Base-by-base conservation (phyloP, 2,329 filamentous ascomycete genomes). In the Aspergillus pseudotamarii region DNA sequence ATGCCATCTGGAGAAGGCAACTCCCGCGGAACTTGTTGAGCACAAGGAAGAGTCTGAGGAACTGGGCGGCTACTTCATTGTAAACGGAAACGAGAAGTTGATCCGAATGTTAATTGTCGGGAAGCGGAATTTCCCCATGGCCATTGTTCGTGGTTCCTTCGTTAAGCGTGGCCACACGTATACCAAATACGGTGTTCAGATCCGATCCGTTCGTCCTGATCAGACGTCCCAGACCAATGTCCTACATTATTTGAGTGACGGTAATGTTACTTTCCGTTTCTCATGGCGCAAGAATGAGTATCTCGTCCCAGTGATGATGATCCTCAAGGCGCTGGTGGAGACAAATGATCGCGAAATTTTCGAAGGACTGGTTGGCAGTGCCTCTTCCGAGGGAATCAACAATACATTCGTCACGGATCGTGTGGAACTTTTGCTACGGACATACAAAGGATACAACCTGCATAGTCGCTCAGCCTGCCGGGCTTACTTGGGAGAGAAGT, bases 261-360 rank as follows among this genome's bases (percentile, higher is more conserved):
- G 95, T 68, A 98, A 97, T 78, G 89, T 98, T 72, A 98, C 93
- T 0, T 97, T 99, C 80, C 87, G 95, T 61, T 99, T 99, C 79
- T 97, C 94, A 8, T 99, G 94, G 94, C 87, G 94, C 69, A 99
- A 99, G 81, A 93, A 93, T 70, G 95, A 99, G 79, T 99, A 93
- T 74, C 87, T 99, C n/a, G 87, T 99, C 2, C 95, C 95, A 1
- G 91, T 93, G 65, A 89, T 97, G 86, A 98, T 99, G 94, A 89
- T 99, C 38, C 81, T 99, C 68, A 99, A 98, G 82, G 94, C 95
- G 1, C 83, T 99, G 57, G 87, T 95, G 2, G 94, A 99, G 78
- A 99, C 95, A 19, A 99, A 97, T 75, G 95, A 99, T 75, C 88
- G 93, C 62, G 94, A 97, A 75, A 95, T 99, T 51, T 98, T 96